These are phyloP conservation scores for Blastobotrys parvus DNA, from an alignment of 805 yeast species.

Conservation along the genomic window DNA sequence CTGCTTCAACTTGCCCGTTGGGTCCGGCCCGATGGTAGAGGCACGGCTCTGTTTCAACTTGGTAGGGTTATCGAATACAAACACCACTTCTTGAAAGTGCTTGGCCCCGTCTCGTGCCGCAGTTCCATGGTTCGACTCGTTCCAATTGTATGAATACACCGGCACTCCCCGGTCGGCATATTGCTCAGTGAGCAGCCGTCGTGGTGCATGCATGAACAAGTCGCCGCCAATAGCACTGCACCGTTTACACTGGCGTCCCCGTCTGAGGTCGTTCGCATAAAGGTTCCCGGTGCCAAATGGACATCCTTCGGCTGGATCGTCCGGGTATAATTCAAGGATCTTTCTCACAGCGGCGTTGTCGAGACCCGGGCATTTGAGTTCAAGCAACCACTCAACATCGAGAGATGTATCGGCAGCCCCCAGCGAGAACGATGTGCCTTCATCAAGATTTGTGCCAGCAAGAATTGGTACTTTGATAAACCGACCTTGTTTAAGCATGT, in stretches of 20 bases:
- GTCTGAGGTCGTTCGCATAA: neutral
- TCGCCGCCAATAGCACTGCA: slow-evolving; percentile 11
- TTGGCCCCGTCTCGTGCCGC: neutral
- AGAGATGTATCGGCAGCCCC: slow-evolving; percentile 6
- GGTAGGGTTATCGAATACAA: neutral
- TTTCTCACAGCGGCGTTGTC: neutral
- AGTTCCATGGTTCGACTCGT: neutral
- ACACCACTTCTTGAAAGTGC: neutral
- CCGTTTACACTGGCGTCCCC: slow-evolving; percentile 9
- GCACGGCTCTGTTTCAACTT: no score
- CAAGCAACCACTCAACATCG: neutral
- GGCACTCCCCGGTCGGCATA: neutral
- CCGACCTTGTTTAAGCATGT: slow-evolving; percentile 6
- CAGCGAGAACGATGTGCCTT: slow-evolving; percentile 14
- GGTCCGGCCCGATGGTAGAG: neutral
- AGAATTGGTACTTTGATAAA: slow-evolving; percentile 12
- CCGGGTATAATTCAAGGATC: slow-evolving; percentile 10
- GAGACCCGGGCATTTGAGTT: neutral
- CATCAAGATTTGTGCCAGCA: slow-evolving; percentile 14
- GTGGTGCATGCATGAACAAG: slow-evolving; percentile 12
- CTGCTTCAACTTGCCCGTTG: neutral
- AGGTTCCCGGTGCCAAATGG: slow-evolving; percentile 12
- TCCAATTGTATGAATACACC: neutral
- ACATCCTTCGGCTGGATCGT: slow-evolving; percentile 11
- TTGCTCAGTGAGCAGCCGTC: slow-evolving; percentile 8